Evolutionary conservation across 2,329 filamentous ascomycete genomes (phyloP).

Genomic region (Bipolaris cookei): DNA sequence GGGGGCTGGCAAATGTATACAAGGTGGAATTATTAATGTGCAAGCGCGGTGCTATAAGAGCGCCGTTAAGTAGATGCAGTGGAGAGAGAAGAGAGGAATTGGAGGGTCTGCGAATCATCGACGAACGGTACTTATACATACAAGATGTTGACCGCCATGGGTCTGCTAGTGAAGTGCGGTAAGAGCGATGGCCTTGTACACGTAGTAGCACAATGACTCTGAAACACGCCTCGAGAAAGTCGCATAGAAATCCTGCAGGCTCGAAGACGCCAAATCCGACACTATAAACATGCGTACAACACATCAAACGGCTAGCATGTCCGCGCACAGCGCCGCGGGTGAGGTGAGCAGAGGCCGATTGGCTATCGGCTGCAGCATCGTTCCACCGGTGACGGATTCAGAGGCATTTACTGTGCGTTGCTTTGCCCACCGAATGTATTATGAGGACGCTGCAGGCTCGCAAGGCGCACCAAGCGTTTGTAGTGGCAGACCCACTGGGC

Average conservation of each 20-base stretch:
- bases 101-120: background rate
- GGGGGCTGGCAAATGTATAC: background rate
- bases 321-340: slow-evolving; percentile 12
- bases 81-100: slow-evolving; percentile 13
- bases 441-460: slow-evolving; percentile 3
- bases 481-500: slow-evolving; percentile 15
- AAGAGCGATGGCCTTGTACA: slow-evolving; percentile 16
- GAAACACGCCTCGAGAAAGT: slow-evolving; percentile 8
- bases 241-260: slow-evolving; percentile 3
- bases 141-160: slow-evolving; percentile 3
- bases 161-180: slow-evolving; percentile 12
- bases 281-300: slow-evolving; percentile 15
- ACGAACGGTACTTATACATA: slow-evolving; percentile 14
- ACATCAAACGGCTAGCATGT: slow-evolving; percentile 9
- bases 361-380: slow-evolving; percentile 6
- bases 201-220: slow-evolving; percentile 14
- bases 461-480: slow-evolving; percentile 11
- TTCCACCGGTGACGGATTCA: slow-evolving; percentile 10
- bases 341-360: slow-evolving; percentile 15
- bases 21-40: background rate
- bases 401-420: slow-evolving; percentile 9
- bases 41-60: slow-evolving; percentile 8
- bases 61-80: slow-evolving; percentile 5
- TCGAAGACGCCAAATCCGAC: slow-evolving; percentile 11
- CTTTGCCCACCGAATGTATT: slow-evolving; percentile 7